Evolutionary conservation across 2,329 filamentous ascomycete species (phyloP).

Genomic region (Exophiala dermatitidis): DNA sequence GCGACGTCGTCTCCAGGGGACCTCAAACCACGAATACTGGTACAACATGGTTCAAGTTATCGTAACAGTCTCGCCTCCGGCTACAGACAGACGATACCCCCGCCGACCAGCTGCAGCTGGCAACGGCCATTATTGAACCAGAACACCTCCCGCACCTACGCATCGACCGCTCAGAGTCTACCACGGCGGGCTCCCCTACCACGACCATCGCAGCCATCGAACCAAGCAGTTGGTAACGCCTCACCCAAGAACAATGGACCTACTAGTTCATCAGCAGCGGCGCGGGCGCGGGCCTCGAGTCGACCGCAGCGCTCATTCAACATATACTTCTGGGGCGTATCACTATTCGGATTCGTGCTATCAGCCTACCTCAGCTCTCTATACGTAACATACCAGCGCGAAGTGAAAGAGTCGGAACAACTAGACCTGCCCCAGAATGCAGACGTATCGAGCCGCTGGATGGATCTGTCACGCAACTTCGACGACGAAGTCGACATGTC

Average conservation of each 20-base stretch:
- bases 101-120: not conserved
- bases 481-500: constrained; percentile 42
- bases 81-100: not conserved
- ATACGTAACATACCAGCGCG: constrained; percentile 38
- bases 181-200: not conserved
- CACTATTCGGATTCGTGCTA: constrained; percentile 35
- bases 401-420: constrained; percentile 26
- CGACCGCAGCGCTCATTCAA: constrained; percentile 14
- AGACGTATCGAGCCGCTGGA: constrained; percentile 44
- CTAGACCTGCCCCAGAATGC: constrained; percentile 24
- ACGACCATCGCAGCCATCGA: not conserved
- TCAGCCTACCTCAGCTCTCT: constrained; percentile 40
- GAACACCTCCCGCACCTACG: not conserved
- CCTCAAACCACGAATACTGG: not conserved
- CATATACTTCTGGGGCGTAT: constrained; percentile 34
- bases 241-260: not conserved
- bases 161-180: not conserved
- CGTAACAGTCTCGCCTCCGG: not conserved
- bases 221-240: not conserved
- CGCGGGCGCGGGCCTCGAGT: not conserved
- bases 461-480: constrained; percentile 38
- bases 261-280: too few relatives aligned
- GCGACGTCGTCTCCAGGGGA: not conserved
- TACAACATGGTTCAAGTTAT: not conserved
- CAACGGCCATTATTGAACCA: not conserved